Evolutionary conservation across 306 rosid species (phyloP).

Genomic region (Myrica gale): DNA sequence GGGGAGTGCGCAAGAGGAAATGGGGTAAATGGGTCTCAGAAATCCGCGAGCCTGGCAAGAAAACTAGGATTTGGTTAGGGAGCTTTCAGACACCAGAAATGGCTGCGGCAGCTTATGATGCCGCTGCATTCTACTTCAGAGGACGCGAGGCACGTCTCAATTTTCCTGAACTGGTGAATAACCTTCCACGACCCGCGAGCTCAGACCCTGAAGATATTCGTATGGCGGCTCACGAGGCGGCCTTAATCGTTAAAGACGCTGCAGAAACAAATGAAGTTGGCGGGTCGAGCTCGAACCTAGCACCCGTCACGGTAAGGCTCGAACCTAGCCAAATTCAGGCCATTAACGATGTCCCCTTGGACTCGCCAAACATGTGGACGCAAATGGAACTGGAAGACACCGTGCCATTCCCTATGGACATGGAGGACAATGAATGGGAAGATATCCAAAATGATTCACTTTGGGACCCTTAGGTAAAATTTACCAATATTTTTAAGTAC

Average conservation of each 20-base stretch:
- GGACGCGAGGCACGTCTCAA: constrained; percentile 69
- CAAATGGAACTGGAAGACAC: constrained; percentile 40
- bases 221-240: constrained; percentile 83
- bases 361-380: constrained; percentile 52
- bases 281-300: constrained; percentile 3
- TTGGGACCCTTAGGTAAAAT: constrained; percentile 47
- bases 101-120: constrained; percentile 92
- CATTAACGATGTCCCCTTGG: constrained; percentile 53
- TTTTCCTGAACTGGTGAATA: constrained; percentile 56
- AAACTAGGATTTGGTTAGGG: constrained; percentile 84
- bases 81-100: constrained; percentile 79
- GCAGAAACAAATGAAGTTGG: background rate
- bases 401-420: constrained; percentile 30
- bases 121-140: constrained; percentile 68
- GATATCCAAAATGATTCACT: constrained; percentile 37
- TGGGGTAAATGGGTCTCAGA: constrained; percentile 99
- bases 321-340: constrained; percentile 55
- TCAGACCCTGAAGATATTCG: constrained; percentile 69
- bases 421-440: constrained; percentile 43
- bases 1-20: constrained; percentile 93
- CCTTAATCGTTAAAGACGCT: constrained; percentile 38
- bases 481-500: background rate
- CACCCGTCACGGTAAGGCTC: constrained; percentile 42
- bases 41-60: constrained; percentile 84
- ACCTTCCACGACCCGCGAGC: constrained; percentile 62